Percentiles rank a stretch among this genome's conserved stretches.
Evolutionary conservation across 176 grass and related monocot species (phyloP).

Genomic region (Hordeum marinum): DNA sequence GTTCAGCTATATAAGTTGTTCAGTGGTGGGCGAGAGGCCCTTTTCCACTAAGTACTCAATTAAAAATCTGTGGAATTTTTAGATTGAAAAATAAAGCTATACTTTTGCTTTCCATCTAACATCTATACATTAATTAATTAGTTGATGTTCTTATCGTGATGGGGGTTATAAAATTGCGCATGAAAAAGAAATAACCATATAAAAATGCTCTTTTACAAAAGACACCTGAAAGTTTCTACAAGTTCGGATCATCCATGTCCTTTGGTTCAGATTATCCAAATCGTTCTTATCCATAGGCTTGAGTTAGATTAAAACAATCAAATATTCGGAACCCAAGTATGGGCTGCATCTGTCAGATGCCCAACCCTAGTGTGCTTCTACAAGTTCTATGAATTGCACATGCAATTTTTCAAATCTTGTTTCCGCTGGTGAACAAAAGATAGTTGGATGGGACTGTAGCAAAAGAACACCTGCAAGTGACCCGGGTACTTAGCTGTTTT

Average conservation of each 20-base stretch:
- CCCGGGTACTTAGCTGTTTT: background rate
- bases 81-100: constrained; percentile 30
- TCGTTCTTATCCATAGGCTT: background rate
- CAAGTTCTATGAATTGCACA: background rate
- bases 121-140: constrained; percentile 2
- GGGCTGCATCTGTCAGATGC: background rate
- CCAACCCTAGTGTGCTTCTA: background rate
- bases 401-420: background rate
- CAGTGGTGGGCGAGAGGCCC: constrained; percentile 49
- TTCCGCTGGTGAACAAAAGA: background rate
- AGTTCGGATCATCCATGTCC: background rate
- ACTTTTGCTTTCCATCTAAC: constrained; percentile 59
- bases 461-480: background rate
- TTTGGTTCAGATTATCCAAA: background rate
- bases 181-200: constrained; percentile 43
- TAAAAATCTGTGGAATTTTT: constrained; percentile 17
- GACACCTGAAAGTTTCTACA: background rate
- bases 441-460: background rate
- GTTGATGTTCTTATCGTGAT: constrained; percentile 29
- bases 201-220: constrained; percentile 23
- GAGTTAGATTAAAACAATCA: background rate
- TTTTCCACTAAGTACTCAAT: constrained; percentile 32
- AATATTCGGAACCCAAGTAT: background rate
- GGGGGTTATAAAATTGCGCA: constrained; percentile 35
- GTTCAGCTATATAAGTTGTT: constrained; percentile 31